These are phyloP conservation scores for Phaeosphaeriaceae sp. DNA, from an alignment of 2,329 filamentous ascomycete species.

Conservation along the genomic window DNA sequence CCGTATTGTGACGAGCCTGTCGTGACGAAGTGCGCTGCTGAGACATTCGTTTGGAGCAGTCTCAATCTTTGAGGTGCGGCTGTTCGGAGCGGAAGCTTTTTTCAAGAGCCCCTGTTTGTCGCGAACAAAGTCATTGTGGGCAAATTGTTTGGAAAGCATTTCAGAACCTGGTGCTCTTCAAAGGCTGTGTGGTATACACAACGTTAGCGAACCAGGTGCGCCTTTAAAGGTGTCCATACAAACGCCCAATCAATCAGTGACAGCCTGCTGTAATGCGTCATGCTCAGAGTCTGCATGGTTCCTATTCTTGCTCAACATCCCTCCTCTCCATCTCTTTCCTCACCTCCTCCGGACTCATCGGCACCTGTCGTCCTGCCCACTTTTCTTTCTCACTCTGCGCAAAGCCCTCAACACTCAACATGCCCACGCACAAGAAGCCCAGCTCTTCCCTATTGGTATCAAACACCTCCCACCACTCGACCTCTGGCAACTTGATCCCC, in stretches of 20 bases:
- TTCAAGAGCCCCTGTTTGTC: neutral
- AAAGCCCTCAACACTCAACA: slow-evolving; percentile 80
- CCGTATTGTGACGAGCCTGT: neutral
- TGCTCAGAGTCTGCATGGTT: neutral
- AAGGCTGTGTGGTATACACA: neutral
- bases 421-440: slow-evolving; percentile 86
- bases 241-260: neutral
- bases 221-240: neutral
- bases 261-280: neutral
- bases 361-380: slow-evolving; percentile 60
- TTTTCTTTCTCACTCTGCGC: slow-evolving; percentile 65
- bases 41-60: neutral
- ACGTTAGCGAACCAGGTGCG: neutral
- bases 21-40: neutral
- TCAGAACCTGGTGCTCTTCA: neutral
- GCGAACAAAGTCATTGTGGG: neutral
- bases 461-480: slow-evolving; percentile 97
- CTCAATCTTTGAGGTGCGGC: neutral
- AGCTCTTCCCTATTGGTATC: slow-evolving; percentile 94
- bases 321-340: slow-evolving; percentile 67
- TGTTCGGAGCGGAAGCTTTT: neutral
- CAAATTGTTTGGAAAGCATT: neutral
- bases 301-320: slow-evolving; percentile 9
- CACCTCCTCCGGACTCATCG: slow-evolving; percentile 65
- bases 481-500: slow-evolving; percentile 78